These are phyloP conservation scores for Alternaria conjuncta DNA, from an alignment of 2,329 filamentous ascomycete genomes.

Conservation along the genomic window DNA sequence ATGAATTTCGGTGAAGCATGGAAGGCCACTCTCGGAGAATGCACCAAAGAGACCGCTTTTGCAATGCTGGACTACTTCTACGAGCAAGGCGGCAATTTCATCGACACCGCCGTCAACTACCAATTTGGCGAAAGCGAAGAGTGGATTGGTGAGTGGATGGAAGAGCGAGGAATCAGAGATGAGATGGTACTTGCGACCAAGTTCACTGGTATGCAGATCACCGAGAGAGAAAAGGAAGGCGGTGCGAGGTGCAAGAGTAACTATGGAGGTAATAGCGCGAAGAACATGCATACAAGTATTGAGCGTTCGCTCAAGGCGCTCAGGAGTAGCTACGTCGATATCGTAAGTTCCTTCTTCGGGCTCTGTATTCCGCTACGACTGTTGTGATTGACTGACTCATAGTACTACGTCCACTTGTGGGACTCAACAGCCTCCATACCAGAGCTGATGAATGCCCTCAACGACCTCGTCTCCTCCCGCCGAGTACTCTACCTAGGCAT, in stretches of 20 bases:
- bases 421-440: slow-evolving; percentile 52
- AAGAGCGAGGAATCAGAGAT: slow-evolving; percentile 45
- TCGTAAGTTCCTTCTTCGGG: slow-evolving; percentile 42
- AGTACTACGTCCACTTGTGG: slow-evolving; percentile 51
- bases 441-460: slow-evolving; percentile 54
- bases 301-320: slow-evolving; percentile 25
- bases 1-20: slow-evolving; percentile 69
- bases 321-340: slow-evolving; percentile 71
- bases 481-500: slow-evolving; percentile 56
- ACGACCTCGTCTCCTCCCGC: slow-evolving; percentile 50
- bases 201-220: slow-evolving; percentile 45
- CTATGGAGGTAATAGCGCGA: slow-evolving; percentile 21
- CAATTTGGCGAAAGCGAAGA: slow-evolving; percentile 51
- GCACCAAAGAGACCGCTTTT: slow-evolving; percentile 70
- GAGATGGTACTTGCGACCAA: slow-evolving; percentile 53
- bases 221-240: slow-evolving; percentile 10
- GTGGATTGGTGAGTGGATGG: slow-evolving; percentile 56
- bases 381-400: slow-evolving; percentile 28
- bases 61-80: slow-evolving; percentile 71
- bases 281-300: slow-evolving; percentile 23
- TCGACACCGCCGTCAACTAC: slow-evolving; percentile 64
- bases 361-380: neutral
- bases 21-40: slow-evolving; percentile 66
- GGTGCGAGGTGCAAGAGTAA: slow-evolving; percentile 27
- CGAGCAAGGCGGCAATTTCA: slow-evolving; percentile 74